Base-by-base conservation (phyloP, 306 rosid species). In the Rubus parviflorus region DNA sequence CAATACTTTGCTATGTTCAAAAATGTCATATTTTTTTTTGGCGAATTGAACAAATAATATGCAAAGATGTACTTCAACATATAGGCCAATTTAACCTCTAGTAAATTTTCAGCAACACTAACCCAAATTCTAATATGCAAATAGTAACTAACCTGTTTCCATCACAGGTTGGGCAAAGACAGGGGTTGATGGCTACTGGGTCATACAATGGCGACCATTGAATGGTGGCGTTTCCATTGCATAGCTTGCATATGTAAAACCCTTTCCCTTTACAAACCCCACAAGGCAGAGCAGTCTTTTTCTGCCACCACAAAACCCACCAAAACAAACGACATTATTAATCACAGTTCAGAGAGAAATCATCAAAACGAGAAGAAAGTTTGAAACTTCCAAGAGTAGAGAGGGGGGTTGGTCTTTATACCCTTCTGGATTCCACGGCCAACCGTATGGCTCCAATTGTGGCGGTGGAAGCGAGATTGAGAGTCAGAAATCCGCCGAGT, bases 131-230 rank as follows among this genome's bases (percentile, higher is more conserved):
- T 54, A 54, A 70, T 5, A 58, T 7, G 48, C 17, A 60, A 49
- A 20, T 46, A 25, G n/a, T 38, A 52, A 74, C 79, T 6, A 81
- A 95, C 99, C 99, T 87, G 85, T 91, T 91, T 63, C 99, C 97
- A 23, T 96, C 99, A 45, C 98, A 96, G 53, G 99, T 90, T 30
- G 97, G 97, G 81, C 99, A 96, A 61, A 92, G 84, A 63, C 98
- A 96, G 0, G 99, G 98, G 81, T 92, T 96, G 73, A 96, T 88
- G 76, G 94, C 97, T 75, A 96, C 60, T 16, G 99, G 99, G 75
- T 89, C 99, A 30, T 72, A 86, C 91, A 93, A 78, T 5, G 98
- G 95, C 16, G 98, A 93, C 98, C 98, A 93, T 54, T 89, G 61
- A 64, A 92, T 82, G 51, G 88, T 87, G 14, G 92, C 82, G 61